A percentile compares a stretch with the other conserved stretches of the same genome.
phyloP scores from a whole-genome alignment of 805 yeast species.

The Saccharomycopsis oosterbeekiorum region DNA sequence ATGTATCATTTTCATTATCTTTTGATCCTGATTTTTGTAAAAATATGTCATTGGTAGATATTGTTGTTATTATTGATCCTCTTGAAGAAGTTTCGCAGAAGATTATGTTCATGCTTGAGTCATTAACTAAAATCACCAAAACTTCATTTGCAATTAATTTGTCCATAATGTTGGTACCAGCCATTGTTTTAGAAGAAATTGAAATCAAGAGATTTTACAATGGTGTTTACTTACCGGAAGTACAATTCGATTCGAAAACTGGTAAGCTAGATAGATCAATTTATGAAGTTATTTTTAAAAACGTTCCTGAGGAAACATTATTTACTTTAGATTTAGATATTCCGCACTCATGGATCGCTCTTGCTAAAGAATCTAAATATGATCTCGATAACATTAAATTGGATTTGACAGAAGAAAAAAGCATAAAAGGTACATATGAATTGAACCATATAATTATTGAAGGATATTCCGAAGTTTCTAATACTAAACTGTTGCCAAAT shows the following conservation, averaged over 20 bases:
- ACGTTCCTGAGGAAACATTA: constrained; percentile 43
- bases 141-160: constrained; percentile 35
- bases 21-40: constrained; percentile 1
- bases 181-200: constrained; percentile 27
- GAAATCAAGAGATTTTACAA: constrained; percentile 52
- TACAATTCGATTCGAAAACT: constrained; percentile 22
- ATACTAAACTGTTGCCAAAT: constrained; percentile 34
- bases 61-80: constrained; percentile 64
- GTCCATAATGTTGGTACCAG: constrained; percentile 51
- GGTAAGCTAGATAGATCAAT: constrained; percentile 19
- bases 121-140: constrained; percentile 32
- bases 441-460: constrained; percentile 54
- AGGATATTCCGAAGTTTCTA: constrained; percentile 46
- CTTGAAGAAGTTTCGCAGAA: constrained; percentile 59
- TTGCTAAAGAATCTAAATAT: constrained; percentile 37
- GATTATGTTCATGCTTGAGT: constrained; percentile 37
- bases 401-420: constrained; percentile 28
- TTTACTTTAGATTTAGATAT: constrained; percentile 48
- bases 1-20: neutral
- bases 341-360: constrained; percentile 61
- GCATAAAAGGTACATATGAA: constrained; percentile 37
- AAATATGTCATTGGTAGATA: constrained; percentile 32
- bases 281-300: constrained; percentile 29
- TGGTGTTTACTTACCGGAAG: constrained; percentile 31
- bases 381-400: constrained; percentile 57